phyloP scores from a whole-genome alignment of 2,329 filamentous ascomycete genomes.

The Fusarium secorum region DNA sequence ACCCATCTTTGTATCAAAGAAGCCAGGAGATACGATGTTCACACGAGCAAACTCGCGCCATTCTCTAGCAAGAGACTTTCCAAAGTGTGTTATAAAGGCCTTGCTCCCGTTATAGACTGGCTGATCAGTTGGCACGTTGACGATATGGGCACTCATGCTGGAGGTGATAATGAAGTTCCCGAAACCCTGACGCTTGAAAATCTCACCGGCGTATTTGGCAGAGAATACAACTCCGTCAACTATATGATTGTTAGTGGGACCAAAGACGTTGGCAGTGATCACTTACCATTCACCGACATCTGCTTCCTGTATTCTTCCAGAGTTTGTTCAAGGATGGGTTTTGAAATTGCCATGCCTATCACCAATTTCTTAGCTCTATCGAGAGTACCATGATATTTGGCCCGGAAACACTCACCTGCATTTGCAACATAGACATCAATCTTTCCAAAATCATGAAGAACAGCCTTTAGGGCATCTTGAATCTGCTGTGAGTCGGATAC shows the following conservation, averaged over 20 bases:
- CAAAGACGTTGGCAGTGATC: no score
- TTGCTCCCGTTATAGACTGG: slow-evolving; percentile 64
- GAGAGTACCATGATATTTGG: neutral
- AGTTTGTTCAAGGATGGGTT: slow-evolving; percentile 62
- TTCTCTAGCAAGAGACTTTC: slow-evolving; percentile 61
- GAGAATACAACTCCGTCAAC: slow-evolving; percentile 59
- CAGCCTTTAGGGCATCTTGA: slow-evolving; percentile 20
- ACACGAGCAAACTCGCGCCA: slow-evolving; percentile 65
- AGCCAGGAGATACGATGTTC: slow-evolving; percentile 57
- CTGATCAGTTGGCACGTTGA: slow-evolving; percentile 61
- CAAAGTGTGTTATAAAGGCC: slow-evolving; percentile 62
- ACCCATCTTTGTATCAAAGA: slow-evolving; percentile 62
- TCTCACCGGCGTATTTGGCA: slow-evolving; percentile 53
- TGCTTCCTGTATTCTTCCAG: slow-evolving; percentile 59
- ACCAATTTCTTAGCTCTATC: neutral
- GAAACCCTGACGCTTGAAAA: slow-evolving; percentile 53
- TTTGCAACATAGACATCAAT: slow-evolving; percentile 41
- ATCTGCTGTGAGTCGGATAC: slow-evolving; percentile 51
- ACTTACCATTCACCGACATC: slow-evolving; percentile 61
- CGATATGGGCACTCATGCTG: slow-evolving; percentile 57
- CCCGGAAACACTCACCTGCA: slow-evolving; percentile 36
- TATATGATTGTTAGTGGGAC: slow-evolving; percentile 27
- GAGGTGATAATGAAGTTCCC: slow-evolving; percentile 61
- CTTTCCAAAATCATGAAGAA: slow-evolving; percentile 38
- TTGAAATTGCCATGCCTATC: slow-evolving; percentile 51